Evolutionary conservation across 345 rosid species (phyloP).

Genomic region (Euphorbia lathyris): DNA sequence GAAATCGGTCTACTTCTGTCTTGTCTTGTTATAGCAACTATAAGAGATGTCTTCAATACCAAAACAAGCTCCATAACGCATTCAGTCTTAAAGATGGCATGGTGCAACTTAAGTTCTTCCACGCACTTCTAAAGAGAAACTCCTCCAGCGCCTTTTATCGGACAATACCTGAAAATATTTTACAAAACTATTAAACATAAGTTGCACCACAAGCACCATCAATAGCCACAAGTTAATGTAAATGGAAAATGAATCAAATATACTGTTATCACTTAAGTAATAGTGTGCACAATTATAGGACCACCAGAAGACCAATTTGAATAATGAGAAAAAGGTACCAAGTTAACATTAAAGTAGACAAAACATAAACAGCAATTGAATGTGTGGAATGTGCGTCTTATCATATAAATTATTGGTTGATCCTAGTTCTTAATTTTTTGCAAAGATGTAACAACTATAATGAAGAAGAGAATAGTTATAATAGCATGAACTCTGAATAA

Average conservation of each 20-base stretch:
- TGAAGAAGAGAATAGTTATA: not conserved
- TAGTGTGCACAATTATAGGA: too few species aligned
- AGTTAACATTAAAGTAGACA: not conserved
- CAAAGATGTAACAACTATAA: not conserved
- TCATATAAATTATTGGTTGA: not conserved
- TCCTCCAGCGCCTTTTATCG: conserved; percentile 43
- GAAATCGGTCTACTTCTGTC: not conserved
- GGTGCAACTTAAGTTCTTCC: conserved; percentile 12
- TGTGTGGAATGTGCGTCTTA: not conserved
- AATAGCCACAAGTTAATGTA: not conserved
- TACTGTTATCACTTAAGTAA: not conserved
- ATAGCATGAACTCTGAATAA: not conserved
- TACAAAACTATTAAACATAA: not conserved
- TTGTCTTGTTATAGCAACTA: not conserved
- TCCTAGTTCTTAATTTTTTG: too few species aligned
- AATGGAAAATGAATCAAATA: not conserved
- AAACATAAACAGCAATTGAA: not conserved
- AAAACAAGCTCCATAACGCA: not conserved
- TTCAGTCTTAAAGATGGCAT: not conserved
- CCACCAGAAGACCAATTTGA: not conserved
- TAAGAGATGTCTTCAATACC: too few species aligned
- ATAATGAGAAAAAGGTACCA: not conserved
- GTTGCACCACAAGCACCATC: not conserved
- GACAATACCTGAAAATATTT: conserved; percentile 37
- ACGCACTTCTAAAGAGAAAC: conserved; percentile 40